Conservation (phyloP, 1,284 basidiomycete species). For the Cutaneotrichosporon sp. region DNA sequence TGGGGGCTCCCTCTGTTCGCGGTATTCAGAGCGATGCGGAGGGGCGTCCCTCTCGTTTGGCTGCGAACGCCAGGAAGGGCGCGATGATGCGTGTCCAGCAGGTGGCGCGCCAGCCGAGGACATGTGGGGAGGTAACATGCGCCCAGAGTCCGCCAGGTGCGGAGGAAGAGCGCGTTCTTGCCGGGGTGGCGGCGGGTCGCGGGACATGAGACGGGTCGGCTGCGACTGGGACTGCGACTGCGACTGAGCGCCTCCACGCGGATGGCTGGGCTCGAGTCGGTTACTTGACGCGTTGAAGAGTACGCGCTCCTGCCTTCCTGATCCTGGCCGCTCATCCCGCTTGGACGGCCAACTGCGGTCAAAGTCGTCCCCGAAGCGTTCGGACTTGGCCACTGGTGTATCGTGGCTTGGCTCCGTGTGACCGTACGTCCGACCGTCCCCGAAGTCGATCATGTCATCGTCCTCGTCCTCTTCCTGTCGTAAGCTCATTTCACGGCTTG, state of each 20-base stretch:
- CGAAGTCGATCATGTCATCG: constrained; percentile 85
- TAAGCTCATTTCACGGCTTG: constrained; percentile 29
- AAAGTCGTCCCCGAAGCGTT: constrained; percentile 64
- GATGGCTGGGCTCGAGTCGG: constrained; percentile 58
- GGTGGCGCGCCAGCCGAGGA: constrained; percentile 23
- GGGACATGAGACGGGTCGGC: constrained; percentile 46
- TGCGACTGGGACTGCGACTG: constrained; percentile 21
- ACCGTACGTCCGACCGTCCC: constrained; percentile 83
- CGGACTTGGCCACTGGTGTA: constrained; percentile 39
- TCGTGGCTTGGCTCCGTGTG: constrained; percentile 29
- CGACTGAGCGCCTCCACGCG: no score
- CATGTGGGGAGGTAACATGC: constrained; percentile 40
- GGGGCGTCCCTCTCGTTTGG: constrained; percentile 50
- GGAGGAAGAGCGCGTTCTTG: constrained; percentile 21
- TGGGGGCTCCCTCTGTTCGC: not conserved
- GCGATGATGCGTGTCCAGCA: not conserved
- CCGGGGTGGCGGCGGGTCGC: constrained; percentile 12
- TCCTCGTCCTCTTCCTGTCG: constrained; percentile 83
- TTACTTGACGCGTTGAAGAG: constrained; percentile 90
- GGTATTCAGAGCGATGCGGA: constrained; percentile 44
- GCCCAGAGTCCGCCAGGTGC: constrained; percentile 19
- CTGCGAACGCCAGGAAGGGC: not conserved
- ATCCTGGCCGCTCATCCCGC: constrained; percentile 3
- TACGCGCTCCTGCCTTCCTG: constrained; percentile 49
- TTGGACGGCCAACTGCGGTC: constrained; percentile 82